Conservation (phyloP, 2,329 filamentous ascomycete genomes). For the Hypoxylon sp. region DNA sequence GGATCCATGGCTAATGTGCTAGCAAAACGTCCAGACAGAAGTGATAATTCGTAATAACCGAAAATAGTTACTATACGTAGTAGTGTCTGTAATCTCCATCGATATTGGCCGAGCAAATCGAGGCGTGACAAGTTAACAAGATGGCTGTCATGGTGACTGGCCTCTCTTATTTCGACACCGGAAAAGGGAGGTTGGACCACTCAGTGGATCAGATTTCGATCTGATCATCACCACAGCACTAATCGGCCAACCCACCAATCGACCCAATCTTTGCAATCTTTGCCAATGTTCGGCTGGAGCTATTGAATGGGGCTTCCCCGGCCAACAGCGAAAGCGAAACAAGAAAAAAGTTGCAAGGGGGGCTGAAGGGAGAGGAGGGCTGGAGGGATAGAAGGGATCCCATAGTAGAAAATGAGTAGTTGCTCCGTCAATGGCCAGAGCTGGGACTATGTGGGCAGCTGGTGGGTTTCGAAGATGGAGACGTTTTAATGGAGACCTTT, state of each 20-base stretch:
- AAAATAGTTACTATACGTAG: slow-evolving; percentile 19
- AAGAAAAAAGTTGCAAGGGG: slow-evolving; percentile 23
- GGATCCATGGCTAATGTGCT: slow-evolving; percentile 28
- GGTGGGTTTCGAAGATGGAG: slow-evolving; percentile 20
- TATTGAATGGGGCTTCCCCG: slow-evolving; percentile 38
- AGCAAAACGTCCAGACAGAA: slow-evolving; percentile 9
- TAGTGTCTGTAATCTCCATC: slow-evolving; percentile 10
- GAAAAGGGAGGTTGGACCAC: slow-evolving; percentile 32
- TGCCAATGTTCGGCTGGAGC: slow-evolving; percentile 24
- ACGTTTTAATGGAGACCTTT: slow-evolving; percentile 1
- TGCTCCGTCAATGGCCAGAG: slow-evolving; percentile 27
- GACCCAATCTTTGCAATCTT: background rate
- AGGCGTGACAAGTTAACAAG: slow-evolving; percentile 26
- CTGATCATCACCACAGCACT: slow-evolving; percentile 36
- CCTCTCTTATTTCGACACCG: slow-evolving; percentile 28
- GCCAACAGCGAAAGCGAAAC: slow-evolving; percentile 37
- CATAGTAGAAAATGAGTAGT: slow-evolving; percentile 6
- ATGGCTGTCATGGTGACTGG: slow-evolving; percentile 14
- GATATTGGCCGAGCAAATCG: slow-evolving; percentile 28
- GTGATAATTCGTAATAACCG: slow-evolving; percentile 30
- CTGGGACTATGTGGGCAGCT: slow-evolving; percentile 21
- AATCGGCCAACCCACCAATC: background rate
- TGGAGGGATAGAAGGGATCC: too few relatives aligned
- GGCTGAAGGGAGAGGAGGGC: too few relatives aligned
- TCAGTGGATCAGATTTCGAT: slow-evolving; percentile 28